Evolutionary conservation across 1,139 yeast species (phyloP), one percentile per base, ranked within the genome.

Genomic region (Saccharomyces hybrid): DNA sequence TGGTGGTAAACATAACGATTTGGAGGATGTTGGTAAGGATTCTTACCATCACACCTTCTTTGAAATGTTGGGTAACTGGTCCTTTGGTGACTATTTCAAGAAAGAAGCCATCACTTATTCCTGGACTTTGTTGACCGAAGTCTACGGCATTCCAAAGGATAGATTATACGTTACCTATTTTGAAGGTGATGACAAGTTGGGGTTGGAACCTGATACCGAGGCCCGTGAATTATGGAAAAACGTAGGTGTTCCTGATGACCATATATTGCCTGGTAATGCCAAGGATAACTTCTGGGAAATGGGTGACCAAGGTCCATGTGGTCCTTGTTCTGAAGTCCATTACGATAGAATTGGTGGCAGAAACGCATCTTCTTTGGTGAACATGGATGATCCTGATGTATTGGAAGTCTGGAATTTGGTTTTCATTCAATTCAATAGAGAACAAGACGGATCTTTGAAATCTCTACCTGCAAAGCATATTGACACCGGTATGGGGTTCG

Each of bases 221-320:
- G 97, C 99, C 55, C 88, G 87, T 70, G 76, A 86, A 63, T 76
- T 83, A 60, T 93, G 99, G 99, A 75, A 78, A 60, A 81, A 79
- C 41, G 86, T 86, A 47, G 99, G 99, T 62, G 96, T 93, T 55
- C 80, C 84, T 32, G 96, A 88, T 62, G 93, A 86, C 70, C 98
- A 90, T 70, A 91, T 93, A 63, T 77, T 93, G 62, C 96, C 97
- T 26, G 99, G 99, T 56, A 77, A 84, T 61, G 88, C 84, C 54
- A 78, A 84, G 70, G 99, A 93, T 71, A 93, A 93, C 76, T 93
- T 93, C 73, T 93, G 99, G 99, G 99, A 95, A 77, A 93, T 93
- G 99, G 99, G 99, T 64, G 99, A 95, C 70, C 98, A 91, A 76
- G 99, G 99, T 62, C 99, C 99, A 49, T 93, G 99, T 78, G 99